Evolutionary conservation across 2,329 filamentous ascomycete species (phyloP).

Genomic region (Trichoderma koningii): DNA sequence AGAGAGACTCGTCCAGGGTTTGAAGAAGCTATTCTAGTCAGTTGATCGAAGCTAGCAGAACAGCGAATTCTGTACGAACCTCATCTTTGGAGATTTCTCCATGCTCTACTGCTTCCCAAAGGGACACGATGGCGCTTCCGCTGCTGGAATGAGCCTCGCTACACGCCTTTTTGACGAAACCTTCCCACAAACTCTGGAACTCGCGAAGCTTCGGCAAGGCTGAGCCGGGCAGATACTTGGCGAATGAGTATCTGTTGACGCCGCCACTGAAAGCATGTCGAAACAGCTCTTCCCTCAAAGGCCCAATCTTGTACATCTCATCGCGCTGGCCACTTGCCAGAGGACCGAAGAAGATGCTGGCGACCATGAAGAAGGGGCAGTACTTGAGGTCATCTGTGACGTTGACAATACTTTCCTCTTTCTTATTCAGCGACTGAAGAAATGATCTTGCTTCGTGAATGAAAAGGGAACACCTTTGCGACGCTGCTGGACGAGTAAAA

Average conservation of each 20-base stretch:
- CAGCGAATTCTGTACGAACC: not conserved
- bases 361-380: conserved; percentile 22
- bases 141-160: not conserved
- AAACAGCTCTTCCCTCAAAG: conserved; percentile 11
- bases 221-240: conserved; percentile 8
- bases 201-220: conserved; percentile 1
- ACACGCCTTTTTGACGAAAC: not conserved
- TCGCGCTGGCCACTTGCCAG: not conserved
- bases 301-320: conserved; percentile 7
- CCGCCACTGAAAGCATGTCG: conserved; percentile 11
- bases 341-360: conserved; percentile 24
- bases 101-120: conserved; percentile 4
- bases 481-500: conserved; percentile 16
- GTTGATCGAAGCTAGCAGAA: not conserved
- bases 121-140: not conserved
- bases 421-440: not conserved
- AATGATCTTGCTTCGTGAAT: not conserved
- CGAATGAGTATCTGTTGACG: conserved; percentile 13
- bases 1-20: conserved; percentile 25
- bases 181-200: conserved; percentile 8
- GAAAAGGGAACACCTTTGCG: not conserved
- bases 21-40: conserved; percentile 24
- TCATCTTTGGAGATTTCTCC: conserved; percentile 6
- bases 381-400: conserved; percentile 21
- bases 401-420: not conserved